Evolutionary conservation across 2,329 filamentous ascomycete genomes (phyloP), one percentile per base, ranked within the genome.

Genomic region (Purpureocillium lavendulum): DNA sequence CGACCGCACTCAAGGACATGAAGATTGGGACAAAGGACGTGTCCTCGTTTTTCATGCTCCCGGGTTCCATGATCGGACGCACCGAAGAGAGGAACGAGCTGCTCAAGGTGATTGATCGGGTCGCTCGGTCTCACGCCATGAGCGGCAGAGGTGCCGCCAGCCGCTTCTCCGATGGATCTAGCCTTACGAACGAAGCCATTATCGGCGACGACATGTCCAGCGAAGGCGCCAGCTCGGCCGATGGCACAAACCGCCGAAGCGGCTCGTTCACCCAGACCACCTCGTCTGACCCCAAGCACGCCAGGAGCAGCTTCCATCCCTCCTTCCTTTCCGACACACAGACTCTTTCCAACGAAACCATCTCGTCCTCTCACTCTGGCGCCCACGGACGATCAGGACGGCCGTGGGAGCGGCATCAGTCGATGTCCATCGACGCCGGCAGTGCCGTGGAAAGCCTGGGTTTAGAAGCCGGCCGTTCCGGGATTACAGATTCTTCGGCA

Each of bases 11-110:
- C 39, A 79, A 78, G 43, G 73, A 82, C 30, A 94, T 87, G 70
- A 71, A 77, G 46, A 80, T 94, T 43, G 89, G 78, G 11, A 77
- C 80, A n/a, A 86, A 81, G 42, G 90, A 97, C 59, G 80, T 95
- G 0, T 94, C 87, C 1, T 94, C 88, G 4, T 92, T 94, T 55
- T 96, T 96, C 62, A 84, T 88, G 49, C 72, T 96, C 15, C 90
- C 90, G 0, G 76, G 79, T 1, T 71, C 73, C 42, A 87, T 94
- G 71, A 84, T 95, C 47, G 90, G 90, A 4, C 77, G 89, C 29
- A 71, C 82, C 24, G 69, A 76, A 45, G 87, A 95, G 56, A 79
- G 78, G 32, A 70, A 80, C 35, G 74, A 75, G 30, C 75, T 96
- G 8, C 62, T 88, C 30, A 74, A 71, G 48, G 74, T 92, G 29